Evolutionary conservation across 73 alveolate genomes (phyloP).

Genomic region (Paramecium biaurelia): DNA sequence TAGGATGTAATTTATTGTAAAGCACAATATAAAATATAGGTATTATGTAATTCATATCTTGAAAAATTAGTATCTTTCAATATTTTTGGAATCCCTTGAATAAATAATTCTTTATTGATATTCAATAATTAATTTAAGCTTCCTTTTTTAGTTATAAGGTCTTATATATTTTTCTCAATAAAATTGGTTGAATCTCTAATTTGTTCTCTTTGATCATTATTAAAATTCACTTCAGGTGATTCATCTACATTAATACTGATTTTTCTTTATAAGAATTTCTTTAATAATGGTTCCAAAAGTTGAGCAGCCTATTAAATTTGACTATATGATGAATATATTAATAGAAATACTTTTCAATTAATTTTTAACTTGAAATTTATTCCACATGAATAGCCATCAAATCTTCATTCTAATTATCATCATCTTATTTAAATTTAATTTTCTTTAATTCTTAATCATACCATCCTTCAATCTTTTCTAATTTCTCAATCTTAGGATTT

Average conservation of each 20-base stretch:
- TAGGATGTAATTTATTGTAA: slow-evolving; percentile 10
- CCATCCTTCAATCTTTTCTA: slow-evolving; percentile 19
- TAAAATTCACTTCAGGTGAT: not conserved
- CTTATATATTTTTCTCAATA: not conserved
- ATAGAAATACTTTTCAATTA: not conserved
- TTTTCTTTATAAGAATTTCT: not conserved
- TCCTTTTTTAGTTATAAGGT: not conserved
- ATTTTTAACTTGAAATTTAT: not conserved
- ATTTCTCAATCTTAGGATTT: not conserved
- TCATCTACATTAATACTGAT: not conserved
- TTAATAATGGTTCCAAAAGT: not conserved
- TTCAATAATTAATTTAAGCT: not conserved
- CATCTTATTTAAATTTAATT: not conserved
- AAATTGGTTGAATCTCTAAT: not conserved
- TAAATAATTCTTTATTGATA: slow-evolving; percentile 14
- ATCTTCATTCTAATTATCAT: not conserved
- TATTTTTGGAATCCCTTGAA: not conserved
- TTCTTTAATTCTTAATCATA: slow-evolving; percentile 33
- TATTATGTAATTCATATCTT: not conserved
- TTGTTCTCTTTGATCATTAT: not conserved
- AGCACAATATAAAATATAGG: slow-evolving; percentile 24
- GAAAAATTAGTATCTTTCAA: slow-evolving; percentile 1
- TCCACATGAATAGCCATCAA: not conserved
- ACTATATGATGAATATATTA: not conserved
- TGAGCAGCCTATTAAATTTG: not conserved